Conservation (phyloP, 805 yeast species). For the Candida maesae region DNA sequence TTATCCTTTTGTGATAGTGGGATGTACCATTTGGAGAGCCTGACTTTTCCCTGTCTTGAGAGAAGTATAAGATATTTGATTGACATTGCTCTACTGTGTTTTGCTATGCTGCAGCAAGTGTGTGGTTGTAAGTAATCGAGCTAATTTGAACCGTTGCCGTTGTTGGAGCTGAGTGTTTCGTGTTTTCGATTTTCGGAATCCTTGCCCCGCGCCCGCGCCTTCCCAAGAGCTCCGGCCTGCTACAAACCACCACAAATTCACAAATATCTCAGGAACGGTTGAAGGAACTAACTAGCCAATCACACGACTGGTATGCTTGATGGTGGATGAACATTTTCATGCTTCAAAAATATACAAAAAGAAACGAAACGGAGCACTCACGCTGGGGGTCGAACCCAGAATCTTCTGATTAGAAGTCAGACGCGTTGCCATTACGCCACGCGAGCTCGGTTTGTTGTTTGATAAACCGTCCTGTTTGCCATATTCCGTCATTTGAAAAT, state of each 20-base stretch:
- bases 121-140: no score
- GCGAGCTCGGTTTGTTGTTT: conserved; percentile 33
- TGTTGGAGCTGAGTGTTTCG: background rate
- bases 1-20: conserved; percentile 84
- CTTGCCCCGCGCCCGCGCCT: no score
- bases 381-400: conserved; percentile 55
- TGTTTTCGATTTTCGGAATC: background rate
- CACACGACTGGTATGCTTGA: no score
- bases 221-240: no score
- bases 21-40: conserved; percentile 91
- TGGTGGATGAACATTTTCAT: conserved; percentile 49
- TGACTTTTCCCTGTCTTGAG: conserved; percentile 92
- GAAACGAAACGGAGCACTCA: conserved; percentile 35
- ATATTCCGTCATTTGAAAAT: no score
- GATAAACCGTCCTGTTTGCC: no score
- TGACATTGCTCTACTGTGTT: background rate
- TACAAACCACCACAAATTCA: background rate
- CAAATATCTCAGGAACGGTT: no score
- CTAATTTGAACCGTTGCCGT: no score
- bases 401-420: conserved; percentile 52
- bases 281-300: no score
- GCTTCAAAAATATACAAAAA: conserved; percentile 1
- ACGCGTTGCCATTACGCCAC: conserved; percentile 56
- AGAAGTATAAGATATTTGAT: conserved; percentile 76
- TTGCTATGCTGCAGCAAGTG: no score